Evolutionary conservation across 352 stramenopile species (phyloP), one percentile per base, ranked within the genome.

Genomic region (Phytophthora gonapodyides): DNA sequence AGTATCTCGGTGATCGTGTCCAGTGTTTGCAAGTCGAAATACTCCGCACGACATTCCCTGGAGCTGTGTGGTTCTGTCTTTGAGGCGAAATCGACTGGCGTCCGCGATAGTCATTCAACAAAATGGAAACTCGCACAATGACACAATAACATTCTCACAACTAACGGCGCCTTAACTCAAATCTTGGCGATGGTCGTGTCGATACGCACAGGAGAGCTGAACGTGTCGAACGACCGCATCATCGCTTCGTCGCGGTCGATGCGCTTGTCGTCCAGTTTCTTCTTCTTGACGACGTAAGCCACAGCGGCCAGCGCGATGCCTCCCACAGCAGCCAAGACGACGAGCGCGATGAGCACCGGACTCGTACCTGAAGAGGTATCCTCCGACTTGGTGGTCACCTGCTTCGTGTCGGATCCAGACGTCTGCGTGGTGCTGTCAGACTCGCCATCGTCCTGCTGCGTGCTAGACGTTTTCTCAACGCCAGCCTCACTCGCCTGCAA

Each of bases 151-250:
- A n/a, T n/a, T n/a, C n/a, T n/a, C n/a, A n/a, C n/a, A n/a, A n/a
- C n/a, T n/a, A n/a, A n/a, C n/a, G n/a, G n/a, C n/a, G n/a, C n/a
- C n/a, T 17, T n/a, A n/a, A 4, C 45, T 71, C 64, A 78, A 35
- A 78, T 69, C 53, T 67, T 60, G 44, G 70, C 70, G 37, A 78
- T 78, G 45, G 57, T 70, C 35, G 63, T 49, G 17, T 66, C 54
- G 35, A 75, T 61, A 27, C 54, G 42, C 19, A 76, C 36, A 5
- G 68, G 68, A 3, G 68, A 73, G 47, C 55, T 69, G 38, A 60
- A 64, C 12, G 49, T 70, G 46, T 73, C 68, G 19, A 76, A 76
- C 10, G 68, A 66, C 24, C 50, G 58, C 15, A 47, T 53, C 38
- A 69, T 51, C 21, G 59, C 60, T 12, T 59, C 54, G 38, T 73